Evolutionary conservation across 78 protist species (phyloP), one percentile per base, ranked within the genome.

Genomic region (Dictyostelium intermedium): DNA sequence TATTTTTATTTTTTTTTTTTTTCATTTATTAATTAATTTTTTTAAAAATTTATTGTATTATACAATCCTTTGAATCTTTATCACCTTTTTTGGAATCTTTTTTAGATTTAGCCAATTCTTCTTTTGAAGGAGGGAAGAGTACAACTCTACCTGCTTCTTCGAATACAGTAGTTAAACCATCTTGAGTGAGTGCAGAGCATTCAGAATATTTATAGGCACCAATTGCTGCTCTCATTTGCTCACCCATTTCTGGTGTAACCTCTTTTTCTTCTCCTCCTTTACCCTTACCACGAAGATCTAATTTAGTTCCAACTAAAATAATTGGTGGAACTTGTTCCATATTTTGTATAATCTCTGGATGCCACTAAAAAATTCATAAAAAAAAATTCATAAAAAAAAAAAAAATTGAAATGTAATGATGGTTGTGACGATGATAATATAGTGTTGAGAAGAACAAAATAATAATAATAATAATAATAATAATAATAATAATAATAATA

Each of bases 231-330:
- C 91, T 92, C 97, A 95, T 82, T 85, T 89, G 78, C 73, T 72
- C 91, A 2, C 97, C 97, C 87, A 91, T 85, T 94, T 95, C 91
- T 37, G 47, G 74, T 50, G 97, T 85, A 34, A 95, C 77, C 37
- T 91, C 91, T 41, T 77, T 95, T 32, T 87, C 93, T 3, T 73
- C 35, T 20, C 66, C 60, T 16, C 82, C 20, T 41, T 82, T 85
- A 27, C 73, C 86, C 39, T 94, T 87, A 14, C 73, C 69, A 37
- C 92, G 41, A 25, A 98, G 78, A 87, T 98, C 99, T 16, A 74
- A 35, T 91, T 97, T 98, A 32, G 98, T 97, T 25, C 98, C 99
- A 2, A 98, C 99, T 13, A 98, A 95, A 23, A 98, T 89, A 61
- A 98, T 96, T 11, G 98, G 99, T 14, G 89, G 87, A 3, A 86